A percentile compares a stretch with the other conserved stretches of the same genome.
Evolutionary conservation across 352 stramenopile species (phyloP).

Genomic region (Pythium sukuiense): DNA sequence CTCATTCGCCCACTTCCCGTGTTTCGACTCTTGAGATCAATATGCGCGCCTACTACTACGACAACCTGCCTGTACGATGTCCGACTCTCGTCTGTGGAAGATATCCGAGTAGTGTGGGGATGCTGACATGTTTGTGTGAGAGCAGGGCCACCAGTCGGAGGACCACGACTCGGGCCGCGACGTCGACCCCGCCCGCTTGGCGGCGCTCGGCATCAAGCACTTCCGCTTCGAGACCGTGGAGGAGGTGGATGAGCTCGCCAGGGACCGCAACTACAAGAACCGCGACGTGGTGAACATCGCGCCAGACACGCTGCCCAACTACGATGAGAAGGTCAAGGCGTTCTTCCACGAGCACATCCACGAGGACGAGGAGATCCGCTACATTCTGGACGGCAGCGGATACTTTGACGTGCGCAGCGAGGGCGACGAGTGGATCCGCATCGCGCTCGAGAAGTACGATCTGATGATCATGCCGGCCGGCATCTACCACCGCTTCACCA

Average conservation of each 20-base stretch:
- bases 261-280: slow-evolving; percentile 30
- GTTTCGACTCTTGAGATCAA: background rate
- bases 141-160: slow-evolving; percentile 27
- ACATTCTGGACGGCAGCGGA: slow-evolving; percentile 30
- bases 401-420: slow-evolving; percentile 30
- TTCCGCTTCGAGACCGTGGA: slow-evolving; percentile 28
- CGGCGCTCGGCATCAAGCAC: slow-evolving; percentile 25
- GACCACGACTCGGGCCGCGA: slow-evolving; percentile 27
- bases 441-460: slow-evolving; percentile 28
- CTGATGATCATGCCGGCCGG: slow-evolving; percentile 28
- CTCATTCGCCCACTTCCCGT: slow-evolving; percentile 20
- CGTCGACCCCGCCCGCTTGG: slow-evolving; percentile 11
- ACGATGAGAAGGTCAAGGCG: slow-evolving; percentile 31
- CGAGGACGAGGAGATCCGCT: slow-evolving; percentile 31
- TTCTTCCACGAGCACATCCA: slow-evolving; percentile 33
- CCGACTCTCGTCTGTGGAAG: too few species aligned
- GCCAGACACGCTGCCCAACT: slow-evolving; percentile 26
- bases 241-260: slow-evolving; percentile 25
- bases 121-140: too few species aligned
- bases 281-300: slow-evolving; percentile 31
- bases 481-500: slow-evolving; percentile 32
- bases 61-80: slow-evolving; percentile 24
- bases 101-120: too few species aligned
- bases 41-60: slow-evolving; percentile 33
- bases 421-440: slow-evolving; percentile 29